These are phyloP conservation scores for Pseudonitzschia delicatissima DNA, from an alignment of 108 stramenopile genomes.

Conservation along the genomic window DNA sequence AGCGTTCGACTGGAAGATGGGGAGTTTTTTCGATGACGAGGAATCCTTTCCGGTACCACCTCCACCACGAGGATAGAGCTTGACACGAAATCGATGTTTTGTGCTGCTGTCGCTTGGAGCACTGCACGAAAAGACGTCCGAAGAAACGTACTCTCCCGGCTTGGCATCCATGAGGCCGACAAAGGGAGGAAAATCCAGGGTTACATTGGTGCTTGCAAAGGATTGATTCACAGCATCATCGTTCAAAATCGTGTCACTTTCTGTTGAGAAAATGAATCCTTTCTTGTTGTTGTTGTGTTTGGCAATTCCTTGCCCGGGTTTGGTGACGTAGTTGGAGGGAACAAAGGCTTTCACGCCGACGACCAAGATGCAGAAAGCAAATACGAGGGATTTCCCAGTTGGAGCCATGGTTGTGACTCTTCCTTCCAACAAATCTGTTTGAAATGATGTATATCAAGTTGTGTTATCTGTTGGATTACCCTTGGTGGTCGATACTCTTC, in stretches of 20 bases:
- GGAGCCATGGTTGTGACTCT: neutral
- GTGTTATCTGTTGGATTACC: neutral
- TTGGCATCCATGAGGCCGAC: slow-evolving; percentile 15
- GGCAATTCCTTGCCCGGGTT: neutral
- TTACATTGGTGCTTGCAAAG: slow-evolving; percentile 15
- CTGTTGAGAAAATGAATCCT: neutral
- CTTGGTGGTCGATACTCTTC: neutral
- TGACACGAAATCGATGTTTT: slow-evolving; percentile 30
- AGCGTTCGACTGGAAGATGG: slow-evolving; percentile 3
- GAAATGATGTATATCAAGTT: neutral
- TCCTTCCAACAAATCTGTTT: neutral
- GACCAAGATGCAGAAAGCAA: neutral
- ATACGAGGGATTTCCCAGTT: neutral
- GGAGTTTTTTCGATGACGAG: too few relatives aligned
- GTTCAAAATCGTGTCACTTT: neutral
- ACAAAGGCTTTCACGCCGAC: neutral
- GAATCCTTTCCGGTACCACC: slow-evolving; percentile 35
- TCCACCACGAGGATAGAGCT: slow-evolving; percentile 43
- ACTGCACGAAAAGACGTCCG: slow-evolving; percentile 13
- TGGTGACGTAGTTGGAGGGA: neutral
- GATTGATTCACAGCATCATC: slow-evolving; percentile 1
- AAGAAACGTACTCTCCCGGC: slow-evolving; percentile 26
- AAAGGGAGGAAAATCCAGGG: slow-evolving; percentile 25
- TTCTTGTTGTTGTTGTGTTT: neutral
- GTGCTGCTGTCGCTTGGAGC: neutral